phyloP scores from a whole-genome alignment of 2,329 filamentous ascomycete genomes.

The Rhytidhysteron rufulum region DNA sequence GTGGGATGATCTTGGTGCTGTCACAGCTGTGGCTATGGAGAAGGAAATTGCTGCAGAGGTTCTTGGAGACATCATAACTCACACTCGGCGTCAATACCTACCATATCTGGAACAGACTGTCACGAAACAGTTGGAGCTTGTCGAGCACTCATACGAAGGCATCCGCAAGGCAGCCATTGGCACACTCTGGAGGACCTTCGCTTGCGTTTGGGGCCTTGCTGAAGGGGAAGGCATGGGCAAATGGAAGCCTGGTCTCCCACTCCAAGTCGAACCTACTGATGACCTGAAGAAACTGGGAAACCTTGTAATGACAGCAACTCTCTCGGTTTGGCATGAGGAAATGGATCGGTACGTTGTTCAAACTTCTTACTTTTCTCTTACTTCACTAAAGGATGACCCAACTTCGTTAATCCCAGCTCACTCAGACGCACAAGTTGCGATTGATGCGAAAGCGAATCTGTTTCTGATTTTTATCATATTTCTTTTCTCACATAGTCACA shows the following conservation, averaged over 20 bases:
- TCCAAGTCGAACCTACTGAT: constrained; percentile 72
- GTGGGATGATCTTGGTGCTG: constrained; percentile 77
- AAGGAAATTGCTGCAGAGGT: constrained; percentile 98
- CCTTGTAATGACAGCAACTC: constrained; percentile 77
- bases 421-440: constrained; percentile 83
- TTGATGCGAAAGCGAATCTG: constrained; percentile 83
- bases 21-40: constrained; percentile 87
- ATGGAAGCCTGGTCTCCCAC: constrained; percentile 84
- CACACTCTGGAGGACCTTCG: constrained; percentile 90
- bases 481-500: constrained; percentile 28
- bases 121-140: constrained; percentile 72
- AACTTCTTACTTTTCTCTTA: constrained; percentile 10
- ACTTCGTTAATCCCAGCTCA: constrained; percentile 99
- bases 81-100: constrained; percentile 75
- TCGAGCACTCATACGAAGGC: constrained; percentile 87
- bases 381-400: constrained; percentile 66
- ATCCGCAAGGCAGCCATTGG: constrained; percentile 88
- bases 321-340: constrained; percentile 85
- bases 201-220: constrained; percentile 82
- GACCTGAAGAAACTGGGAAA: constrained; percentile 83
- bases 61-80: constrained; percentile 84
- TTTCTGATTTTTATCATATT: constrained; percentile 50
- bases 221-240: constrained; percentile 75
- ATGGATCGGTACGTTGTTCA: constrained; percentile 75
- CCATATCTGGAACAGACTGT: constrained; percentile 88